Conservation (phyloP, 1,284 basidiomycete genomes). For the Malassezia brasiliensis region DNA sequence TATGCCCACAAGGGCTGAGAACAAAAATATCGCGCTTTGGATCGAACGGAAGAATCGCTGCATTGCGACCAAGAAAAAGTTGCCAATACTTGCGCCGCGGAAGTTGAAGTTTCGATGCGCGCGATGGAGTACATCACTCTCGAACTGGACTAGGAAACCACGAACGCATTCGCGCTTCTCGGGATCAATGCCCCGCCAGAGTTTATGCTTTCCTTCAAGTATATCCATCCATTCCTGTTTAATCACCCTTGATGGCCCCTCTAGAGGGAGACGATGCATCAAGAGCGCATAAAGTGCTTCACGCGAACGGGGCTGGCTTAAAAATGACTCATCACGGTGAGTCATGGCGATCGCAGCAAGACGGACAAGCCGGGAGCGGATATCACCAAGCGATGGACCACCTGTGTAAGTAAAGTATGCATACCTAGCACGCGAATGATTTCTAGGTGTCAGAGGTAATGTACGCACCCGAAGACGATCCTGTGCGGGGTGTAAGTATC, state of each 20-base stretch:
- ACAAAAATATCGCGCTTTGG: constrained; percentile 85
- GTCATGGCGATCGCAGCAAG: constrained; percentile 61
- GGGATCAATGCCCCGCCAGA: constrained; percentile 80
- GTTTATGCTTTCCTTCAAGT: constrained; percentile 70
- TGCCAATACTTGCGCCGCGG: constrained; percentile 39
- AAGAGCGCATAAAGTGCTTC: constrained; percentile 64
- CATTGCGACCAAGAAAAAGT: constrained; percentile 40
- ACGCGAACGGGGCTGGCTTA: constrained; percentile 46
- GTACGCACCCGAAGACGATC: constrained; percentile 14
- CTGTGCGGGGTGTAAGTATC: constrained; percentile 1
- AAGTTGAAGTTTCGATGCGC: constrained; percentile 52
- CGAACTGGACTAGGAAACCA: constrained; percentile 64
- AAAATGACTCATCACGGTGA: constrained; percentile 45
- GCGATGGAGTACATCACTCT: constrained; percentile 70
- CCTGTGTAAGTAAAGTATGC: constrained; percentile 6
- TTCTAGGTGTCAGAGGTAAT: constrained; percentile 9
- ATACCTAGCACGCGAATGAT: constrained; percentile 32
- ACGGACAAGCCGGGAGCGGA: constrained; percentile 69
- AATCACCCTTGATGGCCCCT: constrained; percentile 63
- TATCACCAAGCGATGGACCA: constrained; percentile 43
- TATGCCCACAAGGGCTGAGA: constrained; percentile 75
- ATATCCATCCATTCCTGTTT: constrained; percentile 83
- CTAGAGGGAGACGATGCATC: constrained; percentile 66
- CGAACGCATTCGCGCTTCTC: constrained; percentile 85
- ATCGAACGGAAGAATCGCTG: constrained; percentile 43